Base-by-base conservation (phyloP, 306 rosid genomes). In the Pterocarpus santalinus region DNA sequence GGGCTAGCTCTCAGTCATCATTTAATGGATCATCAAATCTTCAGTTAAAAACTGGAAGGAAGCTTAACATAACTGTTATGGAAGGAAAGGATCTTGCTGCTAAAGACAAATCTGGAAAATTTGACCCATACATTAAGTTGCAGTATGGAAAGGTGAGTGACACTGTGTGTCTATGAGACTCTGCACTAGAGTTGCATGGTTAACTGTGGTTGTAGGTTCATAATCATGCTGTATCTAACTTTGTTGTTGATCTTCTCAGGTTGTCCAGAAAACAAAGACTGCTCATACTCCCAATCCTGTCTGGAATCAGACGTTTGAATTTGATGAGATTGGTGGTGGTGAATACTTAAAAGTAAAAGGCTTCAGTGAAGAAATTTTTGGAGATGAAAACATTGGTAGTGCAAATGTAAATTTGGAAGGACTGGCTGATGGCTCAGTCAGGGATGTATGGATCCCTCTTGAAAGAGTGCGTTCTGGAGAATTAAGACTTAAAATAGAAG, bases 361-460 rank as follows among this genome's bases (percentile, higher is more conserved):
- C 79, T 87, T 67, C 78, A 82, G 74, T 11, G 97, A 89, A 82
- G 99, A 96, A 61, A 85, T 70, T 65, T 96, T 96, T 28, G 89
- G 91, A 38, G 99, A 96, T 32, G 96, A 93, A 73, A 87, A 75
- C 86, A 89, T 96, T 5, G 99, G 99, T 57, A 89, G 85, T 77
- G 98, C 99, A 7, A 87, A 96, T 36, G 99, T 96, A 62, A 96
- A 93, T 88, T 85, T 96, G 88, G 99, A 96, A 91, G 99, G 99
- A 56, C 84, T 96, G 43, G 75, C 60, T 14, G 98, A 90, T 5
- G 96, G 97, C 30, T 83, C 80, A 0, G 58, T 73, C 75, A 79
- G 94, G 93, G 97, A 96, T 80, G 97, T 92, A 22, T 96, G 99
- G 97, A 73, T 96, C 39, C 99, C 99, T 73, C 94, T 96, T 41